Evolutionary conservation across 768 basidiomycete species (phyloP).

Genomic region (Suillus brevipes): DNA sequence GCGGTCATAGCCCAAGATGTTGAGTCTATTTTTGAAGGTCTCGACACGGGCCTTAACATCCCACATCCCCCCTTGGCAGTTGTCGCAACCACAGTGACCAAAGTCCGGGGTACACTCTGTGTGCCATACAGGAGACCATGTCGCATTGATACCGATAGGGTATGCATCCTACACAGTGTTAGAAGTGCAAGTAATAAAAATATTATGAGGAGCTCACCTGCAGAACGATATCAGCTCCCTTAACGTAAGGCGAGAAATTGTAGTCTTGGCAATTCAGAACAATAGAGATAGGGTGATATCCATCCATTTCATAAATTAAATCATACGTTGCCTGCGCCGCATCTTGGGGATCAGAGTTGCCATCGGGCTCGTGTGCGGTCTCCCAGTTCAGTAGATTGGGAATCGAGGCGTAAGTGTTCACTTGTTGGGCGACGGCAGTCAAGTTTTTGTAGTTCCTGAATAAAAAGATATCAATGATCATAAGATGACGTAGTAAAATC

Average conservation of each 20-base stretch:
- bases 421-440: conserved; percentile 60
- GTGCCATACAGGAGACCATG: conserved; percentile 57
- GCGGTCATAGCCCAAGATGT: conserved; percentile 62
- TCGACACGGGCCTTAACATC: conserved; percentile 71
- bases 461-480: neutral
- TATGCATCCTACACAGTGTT: conserved; percentile 20
- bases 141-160: conserved; percentile 57
- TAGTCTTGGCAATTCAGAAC: conserved; percentile 62
- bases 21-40: conserved; percentile 57
- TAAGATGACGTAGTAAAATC: neutral
- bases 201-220: conserved; percentile 57
- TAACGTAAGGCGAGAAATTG: conserved; percentile 57
- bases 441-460: conserved; percentile 58
- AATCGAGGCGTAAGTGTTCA: conserved; percentile 61
- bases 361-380: conserved; percentile 74
- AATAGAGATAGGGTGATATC: conserved; percentile 59
- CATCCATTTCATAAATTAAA: conserved; percentile 48
- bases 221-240: conserved; percentile 69
- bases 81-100: conserved; percentile 74
- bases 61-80: conserved; percentile 61
- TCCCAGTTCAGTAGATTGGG: conserved; percentile 72
- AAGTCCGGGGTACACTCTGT: conserved; percentile 63
- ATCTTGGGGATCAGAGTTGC: conserved; percentile 60
- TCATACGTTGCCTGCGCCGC: conserved; percentile 52
- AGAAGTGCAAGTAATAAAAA: neutral